These are phyloP conservation scores for Aspergillus haitiensis DNA, from an alignment of 495 filamentous ascomycete species.

Conservation along the genomic window DNA sequence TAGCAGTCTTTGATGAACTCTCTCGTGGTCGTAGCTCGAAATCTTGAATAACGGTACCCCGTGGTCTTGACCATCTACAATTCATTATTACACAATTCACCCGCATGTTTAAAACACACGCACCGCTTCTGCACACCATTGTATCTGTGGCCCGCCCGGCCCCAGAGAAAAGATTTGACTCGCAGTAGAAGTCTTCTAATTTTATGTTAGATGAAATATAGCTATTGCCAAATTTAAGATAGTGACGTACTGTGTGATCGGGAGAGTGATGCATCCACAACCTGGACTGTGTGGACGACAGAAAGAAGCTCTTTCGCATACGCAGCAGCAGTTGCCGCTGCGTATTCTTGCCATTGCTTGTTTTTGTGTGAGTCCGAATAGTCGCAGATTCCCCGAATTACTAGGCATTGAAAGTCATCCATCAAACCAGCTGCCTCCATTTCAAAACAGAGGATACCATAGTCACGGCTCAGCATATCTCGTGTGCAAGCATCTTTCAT, in stretches of 20 bases:
- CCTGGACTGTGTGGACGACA: constrained; percentile 8
- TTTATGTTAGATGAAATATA: too few species aligned
- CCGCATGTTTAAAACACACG: too few species aligned
- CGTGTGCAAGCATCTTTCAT: constrained; percentile 19
- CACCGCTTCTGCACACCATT: too few species aligned
- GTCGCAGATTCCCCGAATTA: constrained; percentile 38
- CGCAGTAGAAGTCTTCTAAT: too few species aligned
- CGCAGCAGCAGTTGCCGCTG: constrained; percentile 32
- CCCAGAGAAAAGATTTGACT: too few species aligned
- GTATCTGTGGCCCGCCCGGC: too few species aligned
- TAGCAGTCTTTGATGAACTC: constrained; percentile 22
- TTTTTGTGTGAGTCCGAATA: constrained; percentile 41
- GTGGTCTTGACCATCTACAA: constrained; percentile 28
- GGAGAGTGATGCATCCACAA: too few species aligned
- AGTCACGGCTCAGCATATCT: constrained; percentile 22
- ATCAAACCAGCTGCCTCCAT: constrained; percentile 50
- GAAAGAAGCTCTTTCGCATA: constrained; percentile 30
- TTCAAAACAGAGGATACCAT: constrained; percentile 44
- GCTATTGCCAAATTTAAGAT: too few species aligned
- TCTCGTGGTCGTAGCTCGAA: constrained; percentile 28
- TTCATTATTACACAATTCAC: too few species aligned
- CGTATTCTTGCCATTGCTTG: constrained; percentile 34
- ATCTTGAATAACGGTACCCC: constrained; percentile 11
- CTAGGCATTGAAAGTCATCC: constrained; percentile 29
- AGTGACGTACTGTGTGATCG: too few species aligned